Base-by-base conservation (phyloP, 192 early-diverging fungal species). In the Entomortierella parvispora region DNA sequence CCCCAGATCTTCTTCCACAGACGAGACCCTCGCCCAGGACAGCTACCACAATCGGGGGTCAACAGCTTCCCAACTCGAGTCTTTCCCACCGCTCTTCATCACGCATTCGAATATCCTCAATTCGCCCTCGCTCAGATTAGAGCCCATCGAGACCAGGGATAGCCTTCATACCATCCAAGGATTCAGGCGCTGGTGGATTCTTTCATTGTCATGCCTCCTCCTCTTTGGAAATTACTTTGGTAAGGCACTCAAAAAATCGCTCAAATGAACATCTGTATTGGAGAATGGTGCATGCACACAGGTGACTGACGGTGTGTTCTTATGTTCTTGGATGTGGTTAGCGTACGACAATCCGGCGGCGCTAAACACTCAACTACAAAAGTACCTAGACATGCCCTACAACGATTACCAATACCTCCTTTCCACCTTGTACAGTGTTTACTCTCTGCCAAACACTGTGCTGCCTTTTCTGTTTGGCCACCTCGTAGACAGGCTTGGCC, bases 401-500 rank as follows among this genome's bases (percentile, higher is more conserved):
- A 76, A 83, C 11, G 49, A 63, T 5, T 80, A 76, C 48, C 74
- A 80, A 40, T 80, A 81, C 51, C 75, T 77, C 12, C 59, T 83
- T n/a, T 81, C 81, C 20, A 74, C 80, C n/a, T 66, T 83, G 9
- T 83, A 78, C 64, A 78, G 80, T 23, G 68, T 80, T 43, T 75
- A 69, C 25, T 75, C 70, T 8, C 65, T 81, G n/a, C 82, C 82
- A n/a, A 83, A 83, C 20, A 66, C 80, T 1, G 62, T 83, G 31
- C 52, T 81, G 18, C 79, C 82, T 9, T 75, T 83, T 14, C 33
- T 83, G 4, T 63, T 68, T 51, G 83, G 91, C 4, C 68, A 79
- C 22, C 70, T 89, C 5, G 77, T 90, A 23, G 89, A 91, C 71
- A 59, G 48, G 26, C 68, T 90, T 32, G 86, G 85, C 4, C 61